phyloP scores from a whole-genome alignment of 106 monocot genomes.

The Acorus gramineus region DNA sequence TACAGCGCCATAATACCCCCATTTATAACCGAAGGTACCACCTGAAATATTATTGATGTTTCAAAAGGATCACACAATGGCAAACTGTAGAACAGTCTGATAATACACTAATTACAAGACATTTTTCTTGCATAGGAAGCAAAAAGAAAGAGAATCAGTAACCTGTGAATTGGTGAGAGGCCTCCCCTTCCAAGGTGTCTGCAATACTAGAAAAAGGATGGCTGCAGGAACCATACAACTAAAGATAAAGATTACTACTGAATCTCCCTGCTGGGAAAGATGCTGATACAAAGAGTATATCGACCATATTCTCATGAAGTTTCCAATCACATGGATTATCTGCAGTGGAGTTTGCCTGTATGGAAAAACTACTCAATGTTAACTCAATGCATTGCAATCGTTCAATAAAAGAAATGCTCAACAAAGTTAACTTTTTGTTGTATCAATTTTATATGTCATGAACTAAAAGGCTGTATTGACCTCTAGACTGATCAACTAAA shows the following conservation, averaged over 20 bases:
- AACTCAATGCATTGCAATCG: no score
- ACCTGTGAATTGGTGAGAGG: conserved; percentile 93
- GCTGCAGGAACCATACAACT: conserved; percentile 80
- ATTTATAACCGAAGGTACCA: conserved; percentile 82
- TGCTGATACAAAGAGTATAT: conserved; percentile 81
- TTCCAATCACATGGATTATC: conserved; percentile 73
- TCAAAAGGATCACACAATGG: conserved; percentile 3
- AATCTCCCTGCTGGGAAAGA: conserved; percentile 49
- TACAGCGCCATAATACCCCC: conserved; percentile 91
- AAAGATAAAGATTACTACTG: conserved; percentile 73
- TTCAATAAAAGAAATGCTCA: no score
- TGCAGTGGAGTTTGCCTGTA: conserved; percentile 75
- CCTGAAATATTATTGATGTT: conserved; percentile 35
- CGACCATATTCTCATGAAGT: conserved; percentile 97
- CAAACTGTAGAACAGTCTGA: neutral
- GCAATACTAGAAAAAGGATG: conserved; percentile 66
- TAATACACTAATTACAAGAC: neutral
- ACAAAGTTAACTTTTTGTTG: no score
- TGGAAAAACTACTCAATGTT: neutral
- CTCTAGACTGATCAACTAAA: no score
- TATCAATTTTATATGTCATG: no score
- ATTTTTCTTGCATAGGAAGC: neutral
- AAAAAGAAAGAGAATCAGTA: conserved; percentile 5
- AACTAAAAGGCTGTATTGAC: no score
- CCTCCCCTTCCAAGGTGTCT: conserved; percentile 95